These are phyloP conservation scores for Myxozyma sirexii DNA, from an alignment of 805 yeast genomes.

Conservation along the genomic window DNA sequence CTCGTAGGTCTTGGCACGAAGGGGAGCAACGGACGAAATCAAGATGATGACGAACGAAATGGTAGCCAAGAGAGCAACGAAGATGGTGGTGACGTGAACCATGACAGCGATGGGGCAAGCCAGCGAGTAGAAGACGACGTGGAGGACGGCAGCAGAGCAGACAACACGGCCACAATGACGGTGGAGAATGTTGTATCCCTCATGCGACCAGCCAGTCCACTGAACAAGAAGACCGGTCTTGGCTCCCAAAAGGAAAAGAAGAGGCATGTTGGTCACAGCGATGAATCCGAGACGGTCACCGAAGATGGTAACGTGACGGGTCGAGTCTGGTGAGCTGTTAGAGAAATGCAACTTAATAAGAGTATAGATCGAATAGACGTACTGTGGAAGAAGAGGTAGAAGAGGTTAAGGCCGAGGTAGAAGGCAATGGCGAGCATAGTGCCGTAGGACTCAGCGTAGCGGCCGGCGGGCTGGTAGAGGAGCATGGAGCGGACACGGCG, in stretches of 20 bases:
- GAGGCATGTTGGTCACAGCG: constrained; percentile 34
- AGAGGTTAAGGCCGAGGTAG: constrained; percentile 31
- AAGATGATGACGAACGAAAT: constrained; percentile 29
- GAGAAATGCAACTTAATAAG: not conserved
- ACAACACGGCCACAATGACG: constrained; percentile 35
- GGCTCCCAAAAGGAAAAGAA: constrained; percentile 35
- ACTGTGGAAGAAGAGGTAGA: constrained; percentile 30
- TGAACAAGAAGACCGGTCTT: constrained; percentile 35
- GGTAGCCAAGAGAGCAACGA: constrained; percentile 31
- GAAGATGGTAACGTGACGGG: constrained; percentile 32
- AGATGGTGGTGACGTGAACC: constrained; percentile 35
- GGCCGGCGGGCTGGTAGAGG: constrained; percentile 33
- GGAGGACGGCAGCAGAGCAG: constrained; percentile 31
- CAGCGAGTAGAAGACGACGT: constrained; percentile 31
- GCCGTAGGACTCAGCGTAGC: constrained; percentile 34
- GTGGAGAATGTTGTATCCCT: constrained; percentile 35
- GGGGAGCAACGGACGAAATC: constrained; percentile 33
- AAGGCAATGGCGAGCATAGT: constrained; percentile 33
- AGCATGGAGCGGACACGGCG: constrained; percentile 32
- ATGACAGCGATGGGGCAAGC: constrained; percentile 32
- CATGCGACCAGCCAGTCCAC: constrained; percentile 36
- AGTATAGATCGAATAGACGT: not conserved
- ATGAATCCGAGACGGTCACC: constrained; percentile 35
- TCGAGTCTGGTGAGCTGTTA: constrained; percentile 10
- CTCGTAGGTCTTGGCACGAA: constrained; percentile 33